phyloP scores from a whole-genome alignment of 306 rosid species.

The Cucurbita ficifolia region DNA sequence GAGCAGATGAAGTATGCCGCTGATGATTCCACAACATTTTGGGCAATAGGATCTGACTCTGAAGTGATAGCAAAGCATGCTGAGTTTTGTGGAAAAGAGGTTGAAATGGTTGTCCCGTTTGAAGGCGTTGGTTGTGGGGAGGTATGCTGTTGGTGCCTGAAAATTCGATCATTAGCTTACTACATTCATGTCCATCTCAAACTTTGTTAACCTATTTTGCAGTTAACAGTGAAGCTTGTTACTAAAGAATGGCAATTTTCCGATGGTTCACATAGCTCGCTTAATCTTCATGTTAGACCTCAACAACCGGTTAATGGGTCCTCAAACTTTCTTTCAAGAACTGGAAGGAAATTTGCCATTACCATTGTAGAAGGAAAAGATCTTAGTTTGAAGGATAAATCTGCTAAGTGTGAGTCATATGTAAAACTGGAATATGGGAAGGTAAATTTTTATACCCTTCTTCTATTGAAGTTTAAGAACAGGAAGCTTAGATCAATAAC shows the following conservation, averaged over 20 bases:
- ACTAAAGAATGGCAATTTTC: constrained; percentile 90
- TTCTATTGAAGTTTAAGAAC: constrained; percentile 1
- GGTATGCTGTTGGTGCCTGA: constrained; percentile 28
- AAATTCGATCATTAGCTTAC: background rate
- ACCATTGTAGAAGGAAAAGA: constrained; percentile 73
- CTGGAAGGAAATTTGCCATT: constrained; percentile 72
- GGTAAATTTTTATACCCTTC: constrained; percentile 23
- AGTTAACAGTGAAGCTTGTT: constrained; percentile 69
- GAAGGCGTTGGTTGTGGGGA: constrained; percentile 65
- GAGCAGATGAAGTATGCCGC: constrained; percentile 68
- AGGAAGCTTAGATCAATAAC: background rate
- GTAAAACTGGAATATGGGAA: constrained; percentile 82
- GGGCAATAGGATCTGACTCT: constrained; percentile 82
- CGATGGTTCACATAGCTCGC: constrained; percentile 67
- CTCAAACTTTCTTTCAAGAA: constrained; percentile 43
- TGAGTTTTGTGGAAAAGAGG: constrained; percentile 54
- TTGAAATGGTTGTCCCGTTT: constrained; percentile 89
- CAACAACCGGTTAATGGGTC: constrained; percentile 47
- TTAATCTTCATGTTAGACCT: constrained; percentile 20
- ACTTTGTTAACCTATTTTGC: constrained; percentile 3
- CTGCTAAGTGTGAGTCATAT: constrained; percentile 55
- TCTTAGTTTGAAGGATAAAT: constrained; percentile 50
- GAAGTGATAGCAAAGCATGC: constrained; percentile 68
- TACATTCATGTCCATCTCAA: background rate
- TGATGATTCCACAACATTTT: constrained; percentile 82